Percentiles rank a stretch among this genome's conserved stretches.
Evolutionary conservation across 305 asterid genomes (phyloP).

Genomic region (Solanum hybrid): DNA sequence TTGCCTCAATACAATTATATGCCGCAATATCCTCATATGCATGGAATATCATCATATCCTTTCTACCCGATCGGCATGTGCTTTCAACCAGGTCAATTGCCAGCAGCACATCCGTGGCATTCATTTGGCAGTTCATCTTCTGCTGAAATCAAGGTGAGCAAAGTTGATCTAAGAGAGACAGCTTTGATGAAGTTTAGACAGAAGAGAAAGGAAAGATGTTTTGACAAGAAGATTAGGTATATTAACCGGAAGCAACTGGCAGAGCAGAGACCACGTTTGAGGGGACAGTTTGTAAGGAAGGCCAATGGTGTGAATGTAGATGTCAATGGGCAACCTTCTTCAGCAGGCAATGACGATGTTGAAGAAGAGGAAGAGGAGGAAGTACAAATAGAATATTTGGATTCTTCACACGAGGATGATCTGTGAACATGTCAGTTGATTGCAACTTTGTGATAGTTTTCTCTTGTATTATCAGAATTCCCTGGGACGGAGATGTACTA

Average conservation of each 20-base stretch:
- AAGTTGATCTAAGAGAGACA: conserved; percentile 72
- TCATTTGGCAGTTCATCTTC: conserved; percentile 36
- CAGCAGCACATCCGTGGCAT: conserved; percentile 51
- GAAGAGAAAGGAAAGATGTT: conserved; percentile 87
- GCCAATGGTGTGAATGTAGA: conserved; percentile 61
- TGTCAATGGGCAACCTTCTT: conserved; percentile 74
- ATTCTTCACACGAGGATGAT: conserved; percentile 26
- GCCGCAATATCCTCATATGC: conserved; percentile 44
- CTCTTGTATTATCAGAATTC: not conserved
- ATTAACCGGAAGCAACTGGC: conserved; percentile 77
- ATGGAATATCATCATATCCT: conserved; percentile 56
- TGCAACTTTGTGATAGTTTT: not conserved
- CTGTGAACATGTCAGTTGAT: conserved; percentile 20
- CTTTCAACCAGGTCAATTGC: conserved; percentile 64
- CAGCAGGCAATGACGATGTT: conserved; percentile 53
- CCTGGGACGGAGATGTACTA: not conserved
- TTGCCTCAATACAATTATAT: conserved; percentile 45
- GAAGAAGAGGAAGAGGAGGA: conserved; percentile 60
- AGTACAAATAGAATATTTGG: conserved; percentile 18
- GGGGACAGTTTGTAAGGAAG: conserved; percentile 93
- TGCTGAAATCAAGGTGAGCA: conserved; percentile 33
- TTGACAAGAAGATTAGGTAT: conserved; percentile 87
- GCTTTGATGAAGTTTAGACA: conserved; percentile 87
- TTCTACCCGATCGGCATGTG: conserved; percentile 62
- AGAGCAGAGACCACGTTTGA: conserved; percentile 78